A percentile compares a stretch with the other conserved stretches of the same genome.
Evolutionary conservation across 2,329 filamentous ascomycete species (phyloP).

Genomic region (Fusarium newnesense): DNA sequence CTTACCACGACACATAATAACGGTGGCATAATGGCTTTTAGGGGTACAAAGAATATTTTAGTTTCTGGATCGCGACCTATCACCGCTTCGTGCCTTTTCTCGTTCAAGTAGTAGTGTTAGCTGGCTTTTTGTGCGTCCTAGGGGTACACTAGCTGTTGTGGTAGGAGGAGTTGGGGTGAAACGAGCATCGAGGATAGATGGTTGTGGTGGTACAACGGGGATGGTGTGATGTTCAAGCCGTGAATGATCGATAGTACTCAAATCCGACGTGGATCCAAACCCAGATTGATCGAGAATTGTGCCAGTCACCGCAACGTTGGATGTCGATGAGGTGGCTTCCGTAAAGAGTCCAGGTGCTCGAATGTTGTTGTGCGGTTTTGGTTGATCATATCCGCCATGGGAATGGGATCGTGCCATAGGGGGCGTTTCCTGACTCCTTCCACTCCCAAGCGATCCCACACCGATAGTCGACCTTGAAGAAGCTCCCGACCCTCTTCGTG

Average conservation of each 20-base stretch:
- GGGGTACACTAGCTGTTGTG: slow-evolving; percentile 56
- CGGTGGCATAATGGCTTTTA: background rate
- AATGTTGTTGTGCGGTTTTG: slow-evolving; percentile 22
- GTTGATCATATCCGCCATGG: slow-evolving; percentile 44
- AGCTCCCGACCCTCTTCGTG: slow-evolving; percentile 34
- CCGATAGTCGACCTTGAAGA: slow-evolving; percentile 40
- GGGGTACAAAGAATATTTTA: slow-evolving; percentile 34
- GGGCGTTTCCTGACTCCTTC: slow-evolving; percentile 31
- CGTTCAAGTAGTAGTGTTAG: slow-evolving; percentile 67
- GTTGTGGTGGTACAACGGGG: slow-evolving; percentile 30
- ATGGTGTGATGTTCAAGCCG: slow-evolving; percentile 42
- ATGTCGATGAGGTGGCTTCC: slow-evolving; percentile 52
- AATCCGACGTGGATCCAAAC: slow-evolving; percentile 46
- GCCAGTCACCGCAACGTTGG: slow-evolving; percentile 55
- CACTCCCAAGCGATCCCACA: slow-evolving; percentile 38
- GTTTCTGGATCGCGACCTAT: slow-evolving; percentile 43
- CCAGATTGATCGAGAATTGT: slow-evolving; percentile 56
- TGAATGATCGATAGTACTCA: slow-evolving; percentile 30
- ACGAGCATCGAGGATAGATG: slow-evolving; percentile 49
- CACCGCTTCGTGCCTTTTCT: slow-evolving; percentile 54
- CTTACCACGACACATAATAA: slow-evolving; percentile 5
- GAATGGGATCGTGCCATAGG: slow-evolving; percentile 49
- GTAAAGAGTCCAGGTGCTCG: slow-evolving; percentile 47
- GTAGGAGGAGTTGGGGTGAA: slow-evolving; percentile 63
- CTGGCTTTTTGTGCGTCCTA: slow-evolving; percentile 70